These are phyloP conservation scores for Rubroshorea leprosula DNA, from an alignment of 345 rosid species.

Conservation along the genomic window DNA sequence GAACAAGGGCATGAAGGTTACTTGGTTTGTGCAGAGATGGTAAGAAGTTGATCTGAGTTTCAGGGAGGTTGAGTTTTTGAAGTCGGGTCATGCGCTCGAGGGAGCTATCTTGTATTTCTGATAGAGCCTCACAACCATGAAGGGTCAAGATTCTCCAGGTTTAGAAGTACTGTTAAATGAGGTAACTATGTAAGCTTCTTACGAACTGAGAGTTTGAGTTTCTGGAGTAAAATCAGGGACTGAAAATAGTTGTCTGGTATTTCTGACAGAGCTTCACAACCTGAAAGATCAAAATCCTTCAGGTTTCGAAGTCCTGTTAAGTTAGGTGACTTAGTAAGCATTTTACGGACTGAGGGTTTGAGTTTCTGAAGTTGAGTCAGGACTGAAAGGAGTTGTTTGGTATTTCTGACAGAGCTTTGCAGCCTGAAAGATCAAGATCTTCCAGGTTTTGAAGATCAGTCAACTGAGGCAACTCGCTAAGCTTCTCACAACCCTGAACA, in stretches of 20 bases:
- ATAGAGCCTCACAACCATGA: constrained; percentile 13
- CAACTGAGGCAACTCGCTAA: constrained; percentile 15
- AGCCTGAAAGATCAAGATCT: constrained; percentile 23
- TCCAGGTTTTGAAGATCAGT: constrained; percentile 16
- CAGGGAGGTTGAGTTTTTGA: constrained; percentile 22
- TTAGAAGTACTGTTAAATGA: constrained; percentile 3
- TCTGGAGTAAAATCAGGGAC: constrained; percentile 15
- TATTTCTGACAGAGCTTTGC: constrained; percentile 3
- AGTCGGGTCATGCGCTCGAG: constrained; percentile 21
- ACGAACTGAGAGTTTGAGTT: constrained; percentile 19
- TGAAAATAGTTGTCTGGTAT: constrained; percentile 11
- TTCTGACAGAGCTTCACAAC: background rate
- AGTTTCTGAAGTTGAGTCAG: constrained; percentile 21
- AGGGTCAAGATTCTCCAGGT: constrained; percentile 24
- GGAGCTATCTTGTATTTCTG: constrained; percentile 5
- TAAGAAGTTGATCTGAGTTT: constrained; percentile 24
- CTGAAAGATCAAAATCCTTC: constrained; percentile 19
- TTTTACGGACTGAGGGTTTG: too few species aligned
- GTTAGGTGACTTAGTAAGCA: too few species aligned
- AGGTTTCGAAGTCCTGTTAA: too few species aligned
- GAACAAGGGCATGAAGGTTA: constrained; percentile 20
- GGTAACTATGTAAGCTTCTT: constrained; percentile 11
- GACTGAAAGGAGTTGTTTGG: constrained; percentile 12
- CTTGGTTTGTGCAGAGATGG: constrained; percentile 17
- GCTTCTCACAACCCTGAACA: constrained; percentile 20